phyloP scores from a whole-genome alignment of 23 red algal genomes.

The Cyanidioschyzon merolae region DNA sequence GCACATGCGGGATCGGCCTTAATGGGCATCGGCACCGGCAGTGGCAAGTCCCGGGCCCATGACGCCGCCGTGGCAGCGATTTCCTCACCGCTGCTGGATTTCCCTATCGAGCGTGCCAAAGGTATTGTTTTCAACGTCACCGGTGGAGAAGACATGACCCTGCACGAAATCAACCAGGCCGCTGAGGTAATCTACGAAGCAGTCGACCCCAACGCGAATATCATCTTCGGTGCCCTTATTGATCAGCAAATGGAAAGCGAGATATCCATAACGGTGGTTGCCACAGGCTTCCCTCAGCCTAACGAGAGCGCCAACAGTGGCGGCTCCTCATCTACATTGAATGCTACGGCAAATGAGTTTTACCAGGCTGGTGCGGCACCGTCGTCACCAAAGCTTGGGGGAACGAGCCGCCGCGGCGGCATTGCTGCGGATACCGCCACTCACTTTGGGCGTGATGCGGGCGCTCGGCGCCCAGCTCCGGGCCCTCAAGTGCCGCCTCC shows the following conservation, averaged over 20 bases:
- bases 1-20: constrained; percentile 28
- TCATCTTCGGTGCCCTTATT: constrained; percentile 35
- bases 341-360: constrained; percentile 1
- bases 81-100: constrained; percentile 36
- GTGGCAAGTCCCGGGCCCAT: constrained; percentile 27
- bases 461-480: not conserved
- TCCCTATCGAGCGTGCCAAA: constrained; percentile 30
- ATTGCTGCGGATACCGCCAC: not conserved
- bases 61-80: constrained; percentile 34
- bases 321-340: not conserved
- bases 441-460: not conserved
- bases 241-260: constrained; percentile 33
- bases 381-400: not conserved
- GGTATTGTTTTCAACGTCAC: constrained; percentile 41
- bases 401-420: not conserved
- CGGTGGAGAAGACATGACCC: constrained; percentile 30
- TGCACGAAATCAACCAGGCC: constrained; percentile 37
- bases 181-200: constrained; percentile 46
- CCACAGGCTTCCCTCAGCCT: constrained; percentile 31
- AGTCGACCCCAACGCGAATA: constrained; percentile 32
- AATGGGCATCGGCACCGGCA: constrained; percentile 35
- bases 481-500: not conserved
- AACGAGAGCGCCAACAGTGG: constrained; percentile 7
- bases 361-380: constrained; percentile 14
- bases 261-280: constrained; percentile 31